These are phyloP conservation scores for Lentinula novae-zelandiae DNA, from an alignment of 1,284 basidiomycete species.

Conservation along the genomic window DNA sequence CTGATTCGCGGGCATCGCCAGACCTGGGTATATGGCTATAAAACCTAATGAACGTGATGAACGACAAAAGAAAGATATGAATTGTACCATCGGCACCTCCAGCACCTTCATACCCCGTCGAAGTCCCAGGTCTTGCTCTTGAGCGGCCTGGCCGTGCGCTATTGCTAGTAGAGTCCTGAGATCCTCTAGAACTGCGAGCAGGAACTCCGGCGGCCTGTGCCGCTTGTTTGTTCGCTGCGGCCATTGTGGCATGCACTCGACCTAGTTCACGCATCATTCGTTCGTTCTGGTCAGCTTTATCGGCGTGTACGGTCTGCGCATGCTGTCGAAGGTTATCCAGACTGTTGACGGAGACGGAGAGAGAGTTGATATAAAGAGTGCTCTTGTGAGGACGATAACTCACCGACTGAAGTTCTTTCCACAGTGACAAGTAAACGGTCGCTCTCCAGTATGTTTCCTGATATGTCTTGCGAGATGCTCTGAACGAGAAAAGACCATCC, in stretches of 20 bases:
- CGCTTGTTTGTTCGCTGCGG: conserved; percentile 55
- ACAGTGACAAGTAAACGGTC: conserved; percentile 95
- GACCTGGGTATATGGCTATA: conserved; percentile 1
- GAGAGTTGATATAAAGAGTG: background rate
- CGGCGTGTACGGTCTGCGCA: conserved; percentile 92
- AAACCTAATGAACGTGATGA: background rate
- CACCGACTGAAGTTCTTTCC: conserved; percentile 71
- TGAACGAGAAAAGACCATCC: conserved; percentile 93
- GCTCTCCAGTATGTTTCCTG: conserved; percentile 96
- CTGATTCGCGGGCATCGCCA: background rate
- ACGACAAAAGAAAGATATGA: background rate
- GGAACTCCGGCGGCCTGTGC: conserved; percentile 23
- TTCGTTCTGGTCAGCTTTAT: conserved; percentile 86
- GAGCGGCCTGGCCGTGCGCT: background rate
- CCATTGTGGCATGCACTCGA: conserved; percentile 82
- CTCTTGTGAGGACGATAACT: background rate
- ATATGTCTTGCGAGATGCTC: conserved; percentile 96
- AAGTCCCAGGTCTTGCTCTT: conserved; percentile 11
- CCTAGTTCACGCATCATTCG: conserved; percentile 89
- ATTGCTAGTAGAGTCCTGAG: conserved; percentile 14
- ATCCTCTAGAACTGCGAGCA: conserved; percentile 39
- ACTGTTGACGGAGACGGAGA: conserved; percentile 46
- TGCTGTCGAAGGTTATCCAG: conserved; percentile 97
- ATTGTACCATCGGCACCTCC: background rate
- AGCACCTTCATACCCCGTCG: conserved; percentile 10